These are phyloP conservation scores for Vanrija sp. DNA, from an alignment of 1,284 basidiomycete species.

Conservation along the genomic window DNA sequence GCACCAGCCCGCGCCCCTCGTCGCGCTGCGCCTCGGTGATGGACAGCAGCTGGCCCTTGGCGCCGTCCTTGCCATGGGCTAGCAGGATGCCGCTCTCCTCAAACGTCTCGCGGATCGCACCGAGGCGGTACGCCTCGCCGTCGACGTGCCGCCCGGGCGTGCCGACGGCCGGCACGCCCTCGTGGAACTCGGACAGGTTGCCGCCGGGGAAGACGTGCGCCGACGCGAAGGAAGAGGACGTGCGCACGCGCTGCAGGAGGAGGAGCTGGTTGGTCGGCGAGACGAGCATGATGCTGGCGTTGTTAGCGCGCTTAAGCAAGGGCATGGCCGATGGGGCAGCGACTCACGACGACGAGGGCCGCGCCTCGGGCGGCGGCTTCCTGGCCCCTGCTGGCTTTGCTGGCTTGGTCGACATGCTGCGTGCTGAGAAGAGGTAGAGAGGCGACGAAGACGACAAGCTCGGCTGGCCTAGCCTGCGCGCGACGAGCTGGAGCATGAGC, in stretches of 20 bases:
- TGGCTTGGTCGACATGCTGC: too few relatives aligned
- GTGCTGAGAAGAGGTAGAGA: too few relatives aligned
- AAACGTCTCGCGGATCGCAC: constrained; percentile 17
- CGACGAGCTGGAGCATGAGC: too few relatives aligned
- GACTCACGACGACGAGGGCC: too few relatives aligned
- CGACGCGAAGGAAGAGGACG: constrained; percentile 10
- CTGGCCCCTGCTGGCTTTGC: too few relatives aligned
- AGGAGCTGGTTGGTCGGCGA: constrained; percentile 14
- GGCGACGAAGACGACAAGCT: too few relatives aligned
- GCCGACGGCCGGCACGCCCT: constrained; percentile 3
- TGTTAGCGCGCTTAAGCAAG: too few relatives aligned
- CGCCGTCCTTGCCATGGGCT: neutral
- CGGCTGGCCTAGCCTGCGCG: too few relatives aligned
- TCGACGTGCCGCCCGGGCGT: constrained; percentile 6
- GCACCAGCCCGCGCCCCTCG: constrained; percentile 4
- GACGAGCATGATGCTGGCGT: constrained; percentile 10
- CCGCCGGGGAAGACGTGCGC: constrained; percentile 17
- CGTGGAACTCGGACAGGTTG: constrained; percentile 9
- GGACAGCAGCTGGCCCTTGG: neutral
- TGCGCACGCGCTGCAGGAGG: constrained; percentile 12
- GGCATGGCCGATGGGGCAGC: too few relatives aligned
- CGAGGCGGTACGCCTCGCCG: constrained; percentile 8
- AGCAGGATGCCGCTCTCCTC: constrained; percentile 20
- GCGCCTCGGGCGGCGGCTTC: too few relatives aligned
- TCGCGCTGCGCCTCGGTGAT: neutral